Conservation (phyloP, 2,329 filamentous ascomycete species). For the Trematosphaeria pertusa region DNA sequence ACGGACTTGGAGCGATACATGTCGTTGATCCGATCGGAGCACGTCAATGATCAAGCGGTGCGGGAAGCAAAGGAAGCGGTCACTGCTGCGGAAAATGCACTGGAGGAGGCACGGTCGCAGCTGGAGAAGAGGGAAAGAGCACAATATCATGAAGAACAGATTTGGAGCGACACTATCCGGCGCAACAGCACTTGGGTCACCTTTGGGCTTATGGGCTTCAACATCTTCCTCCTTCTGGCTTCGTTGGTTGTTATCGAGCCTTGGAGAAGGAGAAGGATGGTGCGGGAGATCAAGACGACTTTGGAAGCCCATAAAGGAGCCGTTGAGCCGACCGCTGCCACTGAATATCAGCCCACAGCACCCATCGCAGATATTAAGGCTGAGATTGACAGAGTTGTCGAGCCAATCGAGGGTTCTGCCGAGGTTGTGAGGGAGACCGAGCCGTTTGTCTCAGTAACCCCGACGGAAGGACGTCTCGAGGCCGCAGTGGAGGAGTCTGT, state of each 20-base stretch:
- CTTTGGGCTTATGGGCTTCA: constrained; percentile 97
- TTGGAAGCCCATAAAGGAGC: constrained; percentile 42
- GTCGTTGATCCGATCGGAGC: constrained; percentile 86
- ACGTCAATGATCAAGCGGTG: constrained; percentile 89
- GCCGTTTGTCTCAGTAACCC: constrained; percentile 12
- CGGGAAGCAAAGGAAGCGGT: constrained; percentile 73
- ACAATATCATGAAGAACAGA: constrained; percentile 97
- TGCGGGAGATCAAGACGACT: constrained; percentile 69
- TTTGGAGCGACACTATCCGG: constrained; percentile 97
- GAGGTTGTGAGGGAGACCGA: constrained; percentile 1
- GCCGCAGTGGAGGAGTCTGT: constrained; percentile 14
- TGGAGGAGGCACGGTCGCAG: constrained; percentile 77
- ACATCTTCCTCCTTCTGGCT: constrained; percentile 85
- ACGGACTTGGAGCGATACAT: constrained; percentile 94
- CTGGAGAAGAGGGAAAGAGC: constrained; percentile 84
- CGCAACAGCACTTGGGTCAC: constrained; percentile 98
- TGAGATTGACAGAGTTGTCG: constrained; percentile 26
- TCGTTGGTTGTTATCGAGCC: constrained; percentile 92
- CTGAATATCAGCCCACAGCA: constrained; percentile 6
- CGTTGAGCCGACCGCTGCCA: constrained; percentile 12
- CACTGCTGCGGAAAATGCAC: constrained; percentile 76
- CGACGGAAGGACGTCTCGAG: constrained; percentile 10
- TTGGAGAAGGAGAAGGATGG: constrained; percentile 82
- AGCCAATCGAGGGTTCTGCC: constrained; percentile 15
- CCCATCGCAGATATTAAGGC: constrained; percentile 22